Percentiles rank a stretch among this genome's conserved stretches.
These are phyloP conservation scores for Chenopodium suecicum DNA, from an alignment of 148 eudicot genomes.

Conservation along the genomic window DNA sequence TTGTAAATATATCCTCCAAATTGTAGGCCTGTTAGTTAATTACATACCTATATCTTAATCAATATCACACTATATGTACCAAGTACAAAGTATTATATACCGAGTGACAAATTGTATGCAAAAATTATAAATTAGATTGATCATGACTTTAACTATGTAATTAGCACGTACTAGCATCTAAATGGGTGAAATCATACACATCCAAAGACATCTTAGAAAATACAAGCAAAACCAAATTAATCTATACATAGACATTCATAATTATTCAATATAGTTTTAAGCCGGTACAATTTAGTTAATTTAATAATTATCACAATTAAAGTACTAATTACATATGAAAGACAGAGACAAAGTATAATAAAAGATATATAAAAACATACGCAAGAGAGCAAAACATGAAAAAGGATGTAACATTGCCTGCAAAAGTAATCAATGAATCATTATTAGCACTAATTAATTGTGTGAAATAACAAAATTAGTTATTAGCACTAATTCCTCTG, in stretches of 20 bases:
- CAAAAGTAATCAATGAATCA: constrained; percentile 17
- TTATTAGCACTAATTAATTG: not conserved
- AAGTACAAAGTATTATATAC: no score
- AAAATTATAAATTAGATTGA: not conserved
- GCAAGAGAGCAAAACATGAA: constrained; percentile 47
- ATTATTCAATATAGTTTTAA: not conserved
- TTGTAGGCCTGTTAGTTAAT: constrained; percentile 46
- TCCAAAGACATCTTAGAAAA: no score
- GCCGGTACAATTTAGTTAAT: no score
- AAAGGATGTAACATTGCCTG: constrained; percentile 71
- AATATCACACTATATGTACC: not conserved
- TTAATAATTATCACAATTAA: no score
- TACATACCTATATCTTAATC: no score
- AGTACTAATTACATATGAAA: not conserved
- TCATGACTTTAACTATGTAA: no score
- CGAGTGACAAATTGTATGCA: not conserved
- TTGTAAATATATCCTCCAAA: constrained; percentile 36
- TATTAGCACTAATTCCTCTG: no score
- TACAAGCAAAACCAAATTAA: no score
- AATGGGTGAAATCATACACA: no score
- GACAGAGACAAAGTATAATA: no score
- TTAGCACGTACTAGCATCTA: no score
- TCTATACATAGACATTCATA: no score
- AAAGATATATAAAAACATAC: constrained; percentile 26
- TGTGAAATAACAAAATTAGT: not conserved